Evolutionary conservation across 768 basidiomycete genomes (phyloP).

Genomic region (Sarcomyxa edulis): DNA sequence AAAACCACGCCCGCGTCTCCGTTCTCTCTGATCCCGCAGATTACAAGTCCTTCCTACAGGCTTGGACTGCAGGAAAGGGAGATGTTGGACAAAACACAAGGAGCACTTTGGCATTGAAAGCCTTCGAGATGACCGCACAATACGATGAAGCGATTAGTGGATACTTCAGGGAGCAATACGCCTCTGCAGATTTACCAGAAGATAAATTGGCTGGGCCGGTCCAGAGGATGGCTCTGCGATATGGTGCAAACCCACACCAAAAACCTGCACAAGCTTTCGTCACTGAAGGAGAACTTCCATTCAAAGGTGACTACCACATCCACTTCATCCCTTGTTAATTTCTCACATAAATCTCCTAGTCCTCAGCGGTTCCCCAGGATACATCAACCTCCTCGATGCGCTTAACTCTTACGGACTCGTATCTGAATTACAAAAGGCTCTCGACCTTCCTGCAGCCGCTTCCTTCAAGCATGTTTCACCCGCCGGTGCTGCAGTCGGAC

Average conservation of each 20-base stretch:
- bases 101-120: conserved; percentile 87
- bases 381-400: conserved; percentile 97
- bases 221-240: conserved; percentile 83
- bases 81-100: conserved; percentile 67
- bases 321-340: not conserved
- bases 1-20: conserved; percentile 92
- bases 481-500: conserved; percentile 91
- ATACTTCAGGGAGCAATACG: conserved; percentile 96
- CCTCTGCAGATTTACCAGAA: conserved; percentile 63
- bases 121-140: conserved; percentile 92
- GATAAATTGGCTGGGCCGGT: conserved; percentile 64
- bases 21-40: conserved; percentile 87
- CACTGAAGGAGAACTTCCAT: conserved; percentile 81
- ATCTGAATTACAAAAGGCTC: conserved; percentile 84
- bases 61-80: conserved; percentile 72
- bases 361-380: conserved; percentile 91
- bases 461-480: conserved; percentile 99
- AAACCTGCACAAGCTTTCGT: conserved; percentile 98
- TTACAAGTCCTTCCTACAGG: conserved; percentile 75
- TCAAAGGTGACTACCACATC: conserved; percentile 61
- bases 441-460: conserved; percentile 89
- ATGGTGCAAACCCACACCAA: conserved; percentile 98
- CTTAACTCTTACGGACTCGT: conserved; percentile 97
- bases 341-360: conserved; percentile 38
- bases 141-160: conserved; percentile 96